phyloP scores from a whole-genome alignment of 371 early-diverging fungal genomes.

The Syncephalis plumigaleata region DNA sequence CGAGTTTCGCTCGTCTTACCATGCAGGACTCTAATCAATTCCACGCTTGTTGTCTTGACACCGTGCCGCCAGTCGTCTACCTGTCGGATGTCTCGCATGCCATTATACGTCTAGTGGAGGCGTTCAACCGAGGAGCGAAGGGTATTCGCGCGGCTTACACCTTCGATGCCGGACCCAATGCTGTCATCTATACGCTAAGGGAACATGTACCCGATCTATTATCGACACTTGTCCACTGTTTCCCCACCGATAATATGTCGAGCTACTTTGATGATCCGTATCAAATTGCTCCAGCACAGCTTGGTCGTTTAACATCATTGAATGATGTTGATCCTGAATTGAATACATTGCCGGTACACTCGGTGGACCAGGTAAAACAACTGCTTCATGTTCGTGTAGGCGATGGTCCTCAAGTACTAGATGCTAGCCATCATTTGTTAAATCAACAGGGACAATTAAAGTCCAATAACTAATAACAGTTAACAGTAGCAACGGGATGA shows the following conservation, averaged over 20 bases:
- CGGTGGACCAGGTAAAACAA: conserved; percentile 59
- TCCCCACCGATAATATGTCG: conserved; percentile 40
- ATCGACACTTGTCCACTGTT: conserved; percentile 59
- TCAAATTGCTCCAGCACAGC: conserved; percentile 16
- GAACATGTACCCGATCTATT: conserved; percentile 70
- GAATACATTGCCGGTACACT: conserved; percentile 37
- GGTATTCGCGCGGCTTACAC: conserved; percentile 66
- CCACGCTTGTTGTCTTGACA: conserved; percentile 91
- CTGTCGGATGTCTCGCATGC: conserved; percentile 84
- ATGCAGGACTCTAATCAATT: conserved; percentile 98
- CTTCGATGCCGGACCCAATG: conserved; percentile 98
- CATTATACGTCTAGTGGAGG: conserved; percentile 69
- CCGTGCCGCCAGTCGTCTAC: conserved; percentile 90
- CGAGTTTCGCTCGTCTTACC: conserved; percentile 79
- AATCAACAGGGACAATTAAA: too few species aligned
- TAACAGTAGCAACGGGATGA: too few species aligned
- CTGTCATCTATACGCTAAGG: conserved; percentile 81
- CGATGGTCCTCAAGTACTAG: conserved; percentile 79
- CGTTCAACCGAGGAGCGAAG: conserved; percentile 69
- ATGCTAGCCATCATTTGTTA: neutral
- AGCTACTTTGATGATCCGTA: conserved; percentile 48
- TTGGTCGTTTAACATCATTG: neutral
- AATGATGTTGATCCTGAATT: conserved; percentile 8
- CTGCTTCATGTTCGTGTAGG: conserved; percentile 81
- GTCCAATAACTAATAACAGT: too few species aligned